Percentiles rank a stretch among this genome's conserved stretches.
Evolutionary conservation across 495 filamentous ascomycete genomes (phyloP).

Genomic region (Podospora anserina): DNA sequence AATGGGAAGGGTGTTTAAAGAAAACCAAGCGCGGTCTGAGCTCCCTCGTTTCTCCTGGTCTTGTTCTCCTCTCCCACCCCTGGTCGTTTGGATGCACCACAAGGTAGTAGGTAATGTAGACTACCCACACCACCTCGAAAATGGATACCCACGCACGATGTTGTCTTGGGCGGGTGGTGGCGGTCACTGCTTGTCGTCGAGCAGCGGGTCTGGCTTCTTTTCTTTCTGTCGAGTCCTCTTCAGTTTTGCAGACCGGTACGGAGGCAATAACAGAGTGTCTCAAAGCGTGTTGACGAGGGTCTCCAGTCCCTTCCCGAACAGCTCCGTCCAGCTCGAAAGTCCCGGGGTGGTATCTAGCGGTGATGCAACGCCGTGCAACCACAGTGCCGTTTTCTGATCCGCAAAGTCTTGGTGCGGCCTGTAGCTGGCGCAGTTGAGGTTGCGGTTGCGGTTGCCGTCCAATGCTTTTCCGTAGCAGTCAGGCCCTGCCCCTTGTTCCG

Average conservation of each 20-base stretch:
- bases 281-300: slow-evolving; percentile 16
- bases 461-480: slow-evolving; percentile 5
- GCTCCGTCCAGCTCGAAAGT: slow-evolving; percentile 19
- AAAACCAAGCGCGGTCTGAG: slow-evolving; percentile 16
- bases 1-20: slow-evolving; percentile 24
- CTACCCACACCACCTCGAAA: slow-evolving; percentile 8
- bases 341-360: slow-evolving; percentile 25
- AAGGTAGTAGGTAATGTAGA: neutral
- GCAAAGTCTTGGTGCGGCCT: slow-evolving; percentile 19
- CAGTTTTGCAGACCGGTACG: neutral
- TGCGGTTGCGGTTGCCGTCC: slow-evolving; percentile 8
- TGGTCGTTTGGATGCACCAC: slow-evolving; percentile 3
- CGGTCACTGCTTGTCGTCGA: neutral
- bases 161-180: neutral
- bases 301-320: slow-evolving; percentile 12
- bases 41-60: slow-evolving; percentile 5
- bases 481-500: slow-evolving; percentile 13
- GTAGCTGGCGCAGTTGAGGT: slow-evolving; percentile 18
- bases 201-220: neutral
- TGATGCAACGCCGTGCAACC: slow-evolving; percentile 38
- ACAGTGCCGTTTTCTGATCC: slow-evolving; percentile 31
- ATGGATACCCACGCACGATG: neutral
- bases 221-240: no score
- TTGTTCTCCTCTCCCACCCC: slow-evolving; percentile 14
- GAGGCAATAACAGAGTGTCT: slow-evolving; percentile 22